A percentile compares a stretch with the other conserved stretches of the same genome.
Conservation (phyloP, 2,329 filamentous ascomycete genomes). For the Xylariaceae sp. region DNA sequence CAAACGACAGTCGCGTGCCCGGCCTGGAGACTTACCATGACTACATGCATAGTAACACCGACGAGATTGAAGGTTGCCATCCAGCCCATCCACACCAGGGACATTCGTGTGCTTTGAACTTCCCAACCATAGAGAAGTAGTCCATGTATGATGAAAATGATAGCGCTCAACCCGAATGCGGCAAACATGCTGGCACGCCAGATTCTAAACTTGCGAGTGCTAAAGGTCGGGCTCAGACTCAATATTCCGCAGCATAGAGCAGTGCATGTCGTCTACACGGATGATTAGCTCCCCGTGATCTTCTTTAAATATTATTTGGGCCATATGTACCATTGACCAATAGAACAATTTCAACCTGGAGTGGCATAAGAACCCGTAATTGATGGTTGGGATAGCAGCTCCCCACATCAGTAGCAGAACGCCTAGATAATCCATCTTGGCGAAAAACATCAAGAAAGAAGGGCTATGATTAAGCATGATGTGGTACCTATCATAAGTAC, state of each 20-base stretch:
- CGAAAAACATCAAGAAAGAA: slow-evolving; percentile 1
- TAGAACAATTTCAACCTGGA: slow-evolving; percentile 7
- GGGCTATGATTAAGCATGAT: slow-evolving; percentile 13
- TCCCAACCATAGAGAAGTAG: slow-evolving; percentile 3
- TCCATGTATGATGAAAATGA: slow-evolving; percentile 16
- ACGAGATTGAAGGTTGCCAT: background rate
- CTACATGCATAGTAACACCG: background rate
- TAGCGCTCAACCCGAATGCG: slow-evolving; percentile 14
- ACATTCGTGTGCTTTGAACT: background rate
- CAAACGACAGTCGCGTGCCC: no score
- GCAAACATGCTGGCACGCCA: slow-evolving; percentile 16
- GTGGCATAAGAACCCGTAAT: slow-evolving; percentile 19
- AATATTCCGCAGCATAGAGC: background rate
- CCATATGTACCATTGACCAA: slow-evolving; percentile 10
- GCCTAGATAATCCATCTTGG: slow-evolving; percentile 18
- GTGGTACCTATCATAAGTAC: slow-evolving; percentile 16
- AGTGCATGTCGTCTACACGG: slow-evolving; percentile 1
- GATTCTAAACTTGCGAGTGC: slow-evolving; percentile 8
- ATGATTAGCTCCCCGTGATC: background rate
- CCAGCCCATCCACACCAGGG: background rate
- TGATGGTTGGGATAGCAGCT: slow-evolving; percentile 16
- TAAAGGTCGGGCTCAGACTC: slow-evolving; percentile 14
- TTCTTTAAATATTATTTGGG: background rate
- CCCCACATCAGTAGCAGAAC: slow-evolving; percentile 18
- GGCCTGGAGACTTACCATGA: background rate